phyloP scores from a whole-genome alignment of 495 filamentous ascomycete species.

The Elasticomyces elasticus region DNA sequence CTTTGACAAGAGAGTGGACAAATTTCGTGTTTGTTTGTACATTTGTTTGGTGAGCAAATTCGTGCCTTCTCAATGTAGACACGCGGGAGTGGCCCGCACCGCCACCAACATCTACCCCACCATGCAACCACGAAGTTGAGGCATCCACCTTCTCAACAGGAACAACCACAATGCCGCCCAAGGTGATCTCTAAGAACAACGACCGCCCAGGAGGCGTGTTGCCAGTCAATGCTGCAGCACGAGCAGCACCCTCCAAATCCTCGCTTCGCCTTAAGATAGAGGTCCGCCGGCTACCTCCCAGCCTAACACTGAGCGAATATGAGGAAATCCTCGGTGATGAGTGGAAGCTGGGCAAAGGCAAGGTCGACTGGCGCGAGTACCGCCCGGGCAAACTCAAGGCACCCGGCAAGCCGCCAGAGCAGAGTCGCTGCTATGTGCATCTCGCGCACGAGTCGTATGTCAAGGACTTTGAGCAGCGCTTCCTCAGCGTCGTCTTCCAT shows the following conservation, averaged over 20 bases:
- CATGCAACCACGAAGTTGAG: too few species aligned
- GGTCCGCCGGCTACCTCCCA: constrained; percentile 76
- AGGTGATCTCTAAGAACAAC: constrained; percentile 11
- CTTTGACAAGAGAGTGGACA: too few species aligned
- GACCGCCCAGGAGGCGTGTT: constrained; percentile 48
- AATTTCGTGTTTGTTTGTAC: too few species aligned
- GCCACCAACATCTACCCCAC: too few species aligned
- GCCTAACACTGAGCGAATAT: constrained; percentile 73
- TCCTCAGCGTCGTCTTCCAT: constrained; percentile 39
- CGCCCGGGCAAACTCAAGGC: constrained; percentile 60
- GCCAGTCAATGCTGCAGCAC: constrained; percentile 46
- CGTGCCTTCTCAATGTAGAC: too few species aligned
- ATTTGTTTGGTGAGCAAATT: too few species aligned
- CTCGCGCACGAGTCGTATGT: constrained; percentile 42
- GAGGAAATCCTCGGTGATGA: constrained; percentile 62
- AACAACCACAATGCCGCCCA: constrained; percentile 14
- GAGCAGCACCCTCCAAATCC: constrained; percentile 45
- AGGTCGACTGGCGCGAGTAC: constrained; percentile 73
- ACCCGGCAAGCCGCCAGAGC: constrained; percentile 18
- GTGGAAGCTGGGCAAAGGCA: constrained; percentile 69
- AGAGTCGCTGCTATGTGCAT: constrained; percentile 61
- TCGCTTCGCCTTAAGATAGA: constrained; percentile 68
- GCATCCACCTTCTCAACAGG: too few species aligned
- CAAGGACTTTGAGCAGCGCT: constrained; percentile 19
- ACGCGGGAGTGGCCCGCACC: too few species aligned